Evolutionary conservation across 805 yeast genomes (phyloP), one percentile per base, ranked within the genome.

Genomic region (Jamesozyma lodderae): DNA sequence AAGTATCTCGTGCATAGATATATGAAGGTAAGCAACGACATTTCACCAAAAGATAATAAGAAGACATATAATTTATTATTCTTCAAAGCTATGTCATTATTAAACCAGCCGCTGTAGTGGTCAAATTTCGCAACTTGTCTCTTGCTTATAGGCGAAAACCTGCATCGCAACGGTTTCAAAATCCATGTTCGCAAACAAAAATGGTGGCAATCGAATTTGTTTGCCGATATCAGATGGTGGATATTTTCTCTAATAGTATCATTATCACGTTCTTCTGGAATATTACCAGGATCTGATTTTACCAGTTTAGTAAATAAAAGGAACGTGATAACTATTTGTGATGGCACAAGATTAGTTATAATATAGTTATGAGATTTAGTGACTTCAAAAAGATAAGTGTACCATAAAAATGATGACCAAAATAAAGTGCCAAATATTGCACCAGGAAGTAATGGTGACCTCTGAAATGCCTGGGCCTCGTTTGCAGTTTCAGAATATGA

Each of bases 71-170:
- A 51, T 49, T 90, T 85, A 56, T 90, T 97, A 58, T 88, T 90
- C 49, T 90, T 69, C 19, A 86, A 72, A 0, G 95, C 97, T 42
- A 90, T 68, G 42, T 87, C 92, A 53, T 90, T 92, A 57, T 75
- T 79, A 9, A 83, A 73, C 97, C 97, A 92, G 0, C 96, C 95
- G 57, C 98, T 92, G 49, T 76, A 83, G 57, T 92, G 98, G 55
- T 90, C 97, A 54, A 79, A 86, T 43, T 82, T 69, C 0, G 95
- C 92, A 19, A 90, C 73, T 31, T 84, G 70, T 19, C 70, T 64
- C 33, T 71, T 68, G 29, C 70, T 68, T 40, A 68, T 57, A 24
- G 66, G 59, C n/a, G 92, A 83, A 57, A 74, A 87, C 51, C 74
- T 81, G 9, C 94, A 74, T 48, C 97, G 69, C 33, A 85, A 61